Conservation (phyloP, 208 protist species). For the Acanthamoeba triangularis region DNA sequence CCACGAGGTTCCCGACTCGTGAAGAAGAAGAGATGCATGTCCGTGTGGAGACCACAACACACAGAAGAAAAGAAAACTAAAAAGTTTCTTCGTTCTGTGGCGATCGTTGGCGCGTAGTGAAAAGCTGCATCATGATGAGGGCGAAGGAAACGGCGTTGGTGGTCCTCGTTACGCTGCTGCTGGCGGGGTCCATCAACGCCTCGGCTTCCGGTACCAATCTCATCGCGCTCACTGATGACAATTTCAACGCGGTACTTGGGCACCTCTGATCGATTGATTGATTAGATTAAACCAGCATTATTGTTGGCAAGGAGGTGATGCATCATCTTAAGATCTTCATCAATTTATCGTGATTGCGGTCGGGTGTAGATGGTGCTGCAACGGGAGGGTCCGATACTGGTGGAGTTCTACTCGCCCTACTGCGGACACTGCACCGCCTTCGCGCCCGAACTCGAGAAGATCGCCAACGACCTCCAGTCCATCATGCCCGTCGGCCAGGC, state of each 20-base stretch:
- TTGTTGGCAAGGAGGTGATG: not conserved
- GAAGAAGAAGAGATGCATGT: not conserved
- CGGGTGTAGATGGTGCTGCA: not conserved
- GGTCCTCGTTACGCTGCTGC: not conserved
- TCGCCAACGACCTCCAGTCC: not conserved
- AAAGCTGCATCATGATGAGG: too few species aligned
- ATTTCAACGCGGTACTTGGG: not conserved
- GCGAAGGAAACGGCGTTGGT: not conserved
- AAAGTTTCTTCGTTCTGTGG: not conserved
- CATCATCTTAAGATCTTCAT: not conserved
- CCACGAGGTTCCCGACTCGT: not conserved
- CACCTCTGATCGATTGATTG: not conserved
- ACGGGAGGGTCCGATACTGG: not conserved
- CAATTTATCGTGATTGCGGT: not conserved
- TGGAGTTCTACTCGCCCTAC: slow-evolving; percentile 29
- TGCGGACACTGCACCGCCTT: not conserved
- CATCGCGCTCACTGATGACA: not conserved
- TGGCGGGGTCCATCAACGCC: not conserved
- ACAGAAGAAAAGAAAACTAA: not conserved
- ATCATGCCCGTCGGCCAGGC: slow-evolving; percentile 2
- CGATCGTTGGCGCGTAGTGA: not conserved
- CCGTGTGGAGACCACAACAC: too few species aligned
- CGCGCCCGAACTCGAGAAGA: not conserved
- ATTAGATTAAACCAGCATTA: not conserved
- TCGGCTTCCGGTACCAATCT: not conserved